A percentile compares a stretch with the other conserved stretches of the same genome.
These are phyloP conservation scores for Rhizopogon vesiculosus DNA, from an alignment of 768 basidiomycete genomes.

Conservation along the genomic window DNA sequence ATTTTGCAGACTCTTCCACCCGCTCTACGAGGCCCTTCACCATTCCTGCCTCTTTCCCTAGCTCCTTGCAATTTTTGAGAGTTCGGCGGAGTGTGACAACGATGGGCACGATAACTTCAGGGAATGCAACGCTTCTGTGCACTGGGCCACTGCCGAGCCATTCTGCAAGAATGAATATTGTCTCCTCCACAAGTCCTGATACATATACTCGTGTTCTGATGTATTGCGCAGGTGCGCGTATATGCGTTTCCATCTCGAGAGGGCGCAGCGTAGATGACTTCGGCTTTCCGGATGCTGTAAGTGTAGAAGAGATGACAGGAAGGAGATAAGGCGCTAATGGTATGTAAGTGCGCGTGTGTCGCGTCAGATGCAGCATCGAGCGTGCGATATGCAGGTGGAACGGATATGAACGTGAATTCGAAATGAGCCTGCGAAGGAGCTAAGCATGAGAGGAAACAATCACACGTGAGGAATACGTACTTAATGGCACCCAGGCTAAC, in stretches of 20 bases:
- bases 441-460: neutral
- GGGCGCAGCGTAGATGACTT: conserved; percentile 86
- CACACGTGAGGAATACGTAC: conserved; percentile 40
- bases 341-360: conserved; percentile 81
- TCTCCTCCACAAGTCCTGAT: conserved; percentile 82
- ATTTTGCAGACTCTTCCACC: conserved; percentile 77
- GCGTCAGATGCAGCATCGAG: conserved; percentile 80
- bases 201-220: conserved; percentile 81
- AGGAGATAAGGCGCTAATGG: conserved; percentile 85
- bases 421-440: conserved; percentile 60
- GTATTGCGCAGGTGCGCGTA: conserved; percentile 87
- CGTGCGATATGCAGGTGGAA: conserved; percentile 91
- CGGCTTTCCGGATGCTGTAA: conserved; percentile 62
- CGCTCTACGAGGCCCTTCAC: conserved; percentile 83
- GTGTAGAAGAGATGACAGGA: conserved; percentile 75
- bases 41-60: conserved; percentile 51
- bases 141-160: conserved; percentile 70
- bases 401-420: conserved; percentile 89
- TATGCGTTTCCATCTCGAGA: conserved; percentile 81
- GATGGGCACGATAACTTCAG: conserved; percentile 84
- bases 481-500: conserved; percentile 90
- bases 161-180: conserved; percentile 72
- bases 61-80: conserved; percentile 54
- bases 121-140: conserved; percentile 88
- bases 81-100: conserved; percentile 66